Evolutionary conservation across 2,329 filamentous ascomycete species (phyloP).

Genomic region (Neofusicoccum parvum): DNA sequence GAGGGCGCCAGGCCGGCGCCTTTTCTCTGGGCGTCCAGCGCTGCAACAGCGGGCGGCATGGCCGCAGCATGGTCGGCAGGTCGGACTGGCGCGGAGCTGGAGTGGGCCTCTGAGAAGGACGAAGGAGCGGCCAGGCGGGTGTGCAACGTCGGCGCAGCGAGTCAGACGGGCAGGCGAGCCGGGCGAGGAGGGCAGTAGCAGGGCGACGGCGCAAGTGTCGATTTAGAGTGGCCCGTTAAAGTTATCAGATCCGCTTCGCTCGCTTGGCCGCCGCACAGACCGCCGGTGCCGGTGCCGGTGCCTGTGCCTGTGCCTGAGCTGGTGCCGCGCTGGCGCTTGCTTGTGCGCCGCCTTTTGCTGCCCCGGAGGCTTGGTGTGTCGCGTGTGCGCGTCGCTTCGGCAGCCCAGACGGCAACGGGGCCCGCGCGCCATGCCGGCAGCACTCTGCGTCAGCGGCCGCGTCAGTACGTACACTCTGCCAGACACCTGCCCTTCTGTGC

Average conservation of each 20-base stretch:
- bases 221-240: slow-evolving; percentile 11
- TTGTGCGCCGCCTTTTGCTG: background rate
- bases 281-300: background rate
- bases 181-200: too few species aligned
- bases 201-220: background rate
- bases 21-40: background rate
- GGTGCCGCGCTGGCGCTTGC: too few species aligned
- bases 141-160: background rate
- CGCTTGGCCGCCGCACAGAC: background rate
- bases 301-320: too few species aligned
- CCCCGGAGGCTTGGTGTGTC: background rate
- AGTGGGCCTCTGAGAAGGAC: background rate
- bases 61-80: background rate
- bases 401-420: too few species aligned
- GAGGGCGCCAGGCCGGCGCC: background rate
- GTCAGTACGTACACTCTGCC: background rate
- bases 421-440: too few species aligned
- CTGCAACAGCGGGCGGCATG: too few species aligned
- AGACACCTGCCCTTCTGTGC: background rate
- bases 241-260: slow-evolving; percentile 18
- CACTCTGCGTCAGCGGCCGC: background rate
- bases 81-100: background rate
- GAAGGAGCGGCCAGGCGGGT: background rate
- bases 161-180: background rate
- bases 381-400: too few species aligned